These are phyloP conservation scores for Mesotaenium endlicherianum DNA, from an alignment of 139 green algal species.

Conservation along the genomic window DNA sequence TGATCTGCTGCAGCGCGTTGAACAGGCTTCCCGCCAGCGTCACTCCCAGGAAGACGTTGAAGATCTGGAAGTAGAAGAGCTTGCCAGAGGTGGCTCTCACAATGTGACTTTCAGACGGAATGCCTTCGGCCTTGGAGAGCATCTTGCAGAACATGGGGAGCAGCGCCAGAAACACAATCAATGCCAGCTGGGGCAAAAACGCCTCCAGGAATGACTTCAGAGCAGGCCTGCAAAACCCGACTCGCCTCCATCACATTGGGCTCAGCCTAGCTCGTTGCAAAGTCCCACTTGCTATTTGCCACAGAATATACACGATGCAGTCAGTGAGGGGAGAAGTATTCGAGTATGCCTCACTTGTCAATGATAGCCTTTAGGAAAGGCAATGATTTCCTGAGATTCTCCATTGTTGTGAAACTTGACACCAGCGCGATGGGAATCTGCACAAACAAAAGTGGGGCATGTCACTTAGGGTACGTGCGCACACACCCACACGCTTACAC, in stretches of 20 bases:
- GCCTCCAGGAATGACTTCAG: constrained; percentile 39
- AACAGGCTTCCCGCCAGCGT: constrained; percentile 20
- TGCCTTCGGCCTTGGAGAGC: constrained; percentile 40
- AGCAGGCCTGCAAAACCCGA: not conserved
- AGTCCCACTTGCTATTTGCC: not conserved
- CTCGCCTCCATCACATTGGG: not conserved
- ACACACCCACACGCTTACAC: not conserved
- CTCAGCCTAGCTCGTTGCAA: not conserved
- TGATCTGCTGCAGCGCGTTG: constrained; percentile 23
- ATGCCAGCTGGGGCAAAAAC: constrained; percentile 44
- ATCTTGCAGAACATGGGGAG: constrained; percentile 36
- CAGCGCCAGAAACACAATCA: constrained; percentile 47
- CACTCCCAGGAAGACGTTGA: constrained; percentile 53
- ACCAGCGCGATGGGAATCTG: constrained; percentile 50
- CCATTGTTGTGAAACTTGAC: constrained; percentile 41
- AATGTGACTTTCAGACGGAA: constrained; percentile 12
- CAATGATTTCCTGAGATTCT: constrained; percentile 52
- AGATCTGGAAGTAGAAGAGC: constrained; percentile 54
- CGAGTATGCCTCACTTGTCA: constrained; percentile 34
- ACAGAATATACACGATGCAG: not conserved
- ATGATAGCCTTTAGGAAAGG: constrained; percentile 42
- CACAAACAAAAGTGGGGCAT: not conserved
- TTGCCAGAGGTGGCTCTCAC: constrained; percentile 26
- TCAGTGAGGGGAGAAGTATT: not conserved
- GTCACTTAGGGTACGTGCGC: not conserved